Percentiles rank a stretch among this genome's conserved stretches.
Conservation (phyloP, 768 basidiomycete genomes). For the Mrakia gelida region DNA sequence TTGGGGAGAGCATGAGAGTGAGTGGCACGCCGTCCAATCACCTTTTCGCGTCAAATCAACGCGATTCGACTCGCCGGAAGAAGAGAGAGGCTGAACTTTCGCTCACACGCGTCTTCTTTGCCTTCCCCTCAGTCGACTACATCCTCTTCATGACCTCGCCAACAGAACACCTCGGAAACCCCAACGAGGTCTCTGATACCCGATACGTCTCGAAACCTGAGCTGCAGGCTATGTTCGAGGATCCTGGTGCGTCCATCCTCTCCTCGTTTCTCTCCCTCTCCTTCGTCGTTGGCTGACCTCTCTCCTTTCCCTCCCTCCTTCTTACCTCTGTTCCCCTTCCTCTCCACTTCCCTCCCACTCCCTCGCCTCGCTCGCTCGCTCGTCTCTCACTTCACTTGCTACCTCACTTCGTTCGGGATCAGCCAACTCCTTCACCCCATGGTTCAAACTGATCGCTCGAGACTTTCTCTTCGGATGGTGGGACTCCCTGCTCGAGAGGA, state of each 20-base stretch:
- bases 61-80: no score
- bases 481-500: conserved; percentile 73
- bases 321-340: background rate
- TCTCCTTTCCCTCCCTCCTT: background rate
- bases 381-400: background rate
- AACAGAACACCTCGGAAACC: conserved; percentile 73
- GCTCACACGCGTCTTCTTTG: background rate
- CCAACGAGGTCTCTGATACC: conserved; percentile 84
- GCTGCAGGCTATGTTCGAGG: conserved; percentile 83
- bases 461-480: conserved; percentile 99
- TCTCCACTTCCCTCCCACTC: background rate
- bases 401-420: background rate
- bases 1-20: conserved; percentile 99
- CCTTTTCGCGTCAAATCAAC: no score
- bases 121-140: conserved; percentile 71
- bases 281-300: background rate
- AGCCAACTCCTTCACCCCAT: conserved; percentile 92
- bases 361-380: background rate
- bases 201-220: conserved; percentile 90
- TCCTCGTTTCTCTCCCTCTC: background rate
- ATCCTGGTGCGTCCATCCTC: conserved; percentile 48
- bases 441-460: conserved; percentile 97
- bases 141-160: conserved; percentile 90
- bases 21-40: no score
- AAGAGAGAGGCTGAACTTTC: no score